These are phyloP conservation scores for Camellia japonica DNA, from an alignment of 148 eudicot species.

Conservation along the genomic window DNA sequence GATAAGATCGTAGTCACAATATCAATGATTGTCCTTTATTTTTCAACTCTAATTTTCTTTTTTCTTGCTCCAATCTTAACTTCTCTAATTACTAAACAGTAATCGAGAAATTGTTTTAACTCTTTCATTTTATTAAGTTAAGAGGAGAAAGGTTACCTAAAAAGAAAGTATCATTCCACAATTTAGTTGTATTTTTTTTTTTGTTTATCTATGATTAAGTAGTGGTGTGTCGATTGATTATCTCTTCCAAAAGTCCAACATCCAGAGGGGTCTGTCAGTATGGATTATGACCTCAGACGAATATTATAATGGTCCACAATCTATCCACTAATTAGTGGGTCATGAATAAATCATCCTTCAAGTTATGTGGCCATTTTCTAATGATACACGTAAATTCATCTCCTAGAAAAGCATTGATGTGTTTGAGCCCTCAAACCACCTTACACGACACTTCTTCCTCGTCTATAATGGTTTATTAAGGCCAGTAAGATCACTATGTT, in stretches of 20 bases:
- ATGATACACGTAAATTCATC: neutral
- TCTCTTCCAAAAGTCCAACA: too few species aligned
- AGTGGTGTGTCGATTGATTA: too few species aligned
- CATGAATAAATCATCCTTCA: neutral
- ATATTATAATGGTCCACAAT: neutral
- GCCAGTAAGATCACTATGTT: neutral
- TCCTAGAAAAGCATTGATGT: neutral
- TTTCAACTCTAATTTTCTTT: neutral
- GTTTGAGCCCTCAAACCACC: neutral
- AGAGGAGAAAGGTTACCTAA: too few species aligned
- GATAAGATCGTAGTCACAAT: neutral
- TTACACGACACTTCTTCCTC: too few species aligned
- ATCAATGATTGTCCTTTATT: neutral
- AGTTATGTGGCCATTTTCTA: neutral
- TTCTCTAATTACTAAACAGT: too few species aligned
- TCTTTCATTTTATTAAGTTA: too few species aligned
- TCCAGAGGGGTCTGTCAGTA: too few species aligned
- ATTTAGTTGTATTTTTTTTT: too few species aligned
- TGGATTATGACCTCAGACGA: neutral
- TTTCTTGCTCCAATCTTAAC: neutral
- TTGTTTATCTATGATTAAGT: too few species aligned
- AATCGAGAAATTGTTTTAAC: too few species aligned
- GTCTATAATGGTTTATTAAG: too few species aligned
- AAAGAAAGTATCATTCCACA: too few species aligned
- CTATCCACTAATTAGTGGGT: slow-evolving; percentile 14